phyloP scores from a whole-genome alignment of 257 asterid species.

The Jacaranda mimosifolia region DNA sequence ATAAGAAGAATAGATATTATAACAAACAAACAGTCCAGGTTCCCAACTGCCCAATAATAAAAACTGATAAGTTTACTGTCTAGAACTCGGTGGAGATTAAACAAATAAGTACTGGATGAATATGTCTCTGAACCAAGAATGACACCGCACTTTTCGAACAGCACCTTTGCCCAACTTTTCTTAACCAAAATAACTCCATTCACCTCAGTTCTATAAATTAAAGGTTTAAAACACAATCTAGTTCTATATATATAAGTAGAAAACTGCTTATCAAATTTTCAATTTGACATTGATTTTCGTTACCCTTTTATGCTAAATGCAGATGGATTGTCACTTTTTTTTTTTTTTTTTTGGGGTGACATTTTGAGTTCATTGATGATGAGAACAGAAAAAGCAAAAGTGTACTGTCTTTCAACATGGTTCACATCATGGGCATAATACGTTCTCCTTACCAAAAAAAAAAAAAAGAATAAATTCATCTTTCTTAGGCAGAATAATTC shows the following conservation, averaged over 20 bases:
- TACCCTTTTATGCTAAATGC: neutral
- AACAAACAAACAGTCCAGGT: neutral
- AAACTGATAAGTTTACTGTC: neutral
- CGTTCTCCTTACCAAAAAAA: neutral
- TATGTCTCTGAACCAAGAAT: neutral
- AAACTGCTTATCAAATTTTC: too few relatives aligned
- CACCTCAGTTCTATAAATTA: too few relatives aligned
- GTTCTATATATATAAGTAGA: too few relatives aligned
- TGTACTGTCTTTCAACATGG: neutral
- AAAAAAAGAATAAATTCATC: neutral
- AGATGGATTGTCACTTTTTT: neutral
- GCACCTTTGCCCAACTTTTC: too few relatives aligned
- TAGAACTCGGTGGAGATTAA: neutral
- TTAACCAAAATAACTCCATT: too few relatives aligned
- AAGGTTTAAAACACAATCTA: too few relatives aligned
- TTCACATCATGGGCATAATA: neutral
- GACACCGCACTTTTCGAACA: neutral
- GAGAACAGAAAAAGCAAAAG: neutral
- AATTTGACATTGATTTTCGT: too few relatives aligned
- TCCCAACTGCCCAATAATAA: neutral
- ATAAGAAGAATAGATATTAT: neutral
- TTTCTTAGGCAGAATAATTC: neutral
- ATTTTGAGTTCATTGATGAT: neutral
- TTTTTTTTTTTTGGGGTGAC: neutral
- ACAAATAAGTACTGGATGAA: neutral